phyloP scores from a whole-genome alignment of 2,329 filamentous ascomycete species.

The Verticillium longisporum region DNA sequence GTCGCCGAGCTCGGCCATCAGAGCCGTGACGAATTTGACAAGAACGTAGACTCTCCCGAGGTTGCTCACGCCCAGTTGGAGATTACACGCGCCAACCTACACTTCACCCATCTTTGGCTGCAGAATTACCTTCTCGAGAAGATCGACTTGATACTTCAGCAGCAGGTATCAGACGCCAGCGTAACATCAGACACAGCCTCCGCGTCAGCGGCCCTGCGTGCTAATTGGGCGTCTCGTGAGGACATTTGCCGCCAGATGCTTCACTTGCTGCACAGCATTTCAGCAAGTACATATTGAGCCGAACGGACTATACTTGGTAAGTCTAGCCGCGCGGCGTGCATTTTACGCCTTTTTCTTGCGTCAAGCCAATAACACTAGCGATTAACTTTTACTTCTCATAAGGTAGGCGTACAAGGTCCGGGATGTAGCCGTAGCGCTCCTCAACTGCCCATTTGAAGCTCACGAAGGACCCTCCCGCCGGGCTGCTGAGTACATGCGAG shows the following conservation, averaged over 20 bases:
- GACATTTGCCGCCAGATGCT: constrained; percentile 27
- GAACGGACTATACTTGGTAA: constrained; percentile 25
- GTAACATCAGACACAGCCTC: background rate
- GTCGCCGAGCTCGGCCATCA: constrained; percentile 2
- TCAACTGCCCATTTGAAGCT: constrained; percentile 23
- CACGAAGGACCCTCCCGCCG: constrained; percentile 16
- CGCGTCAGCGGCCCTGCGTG: constrained; percentile 3
- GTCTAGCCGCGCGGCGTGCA: background rate
- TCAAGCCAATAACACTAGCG: background rate
- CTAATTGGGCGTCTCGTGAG: constrained; percentile 24
- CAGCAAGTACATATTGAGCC: constrained; percentile 22
- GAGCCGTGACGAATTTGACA: background rate
- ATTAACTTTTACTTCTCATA: background rate
- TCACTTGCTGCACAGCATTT: constrained; percentile 25
- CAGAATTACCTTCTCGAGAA: constrained; percentile 26
- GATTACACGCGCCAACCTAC: constrained; percentile 24
- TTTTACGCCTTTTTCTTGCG: too few relatives aligned
- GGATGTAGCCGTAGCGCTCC: constrained; percentile 24
- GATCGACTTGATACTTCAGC: constrained; percentile 18
- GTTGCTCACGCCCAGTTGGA: constrained; percentile 12
- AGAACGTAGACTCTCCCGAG: background rate
- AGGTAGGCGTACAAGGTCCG: constrained; percentile 23
- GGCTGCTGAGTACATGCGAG: constrained; percentile 19
- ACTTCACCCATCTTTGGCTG: constrained; percentile 29
- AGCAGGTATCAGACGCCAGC: background rate